phyloP scores from a whole-genome alignment of 148 eudicot genomes.

The Mesembryanthemum crystallinum region DNA sequence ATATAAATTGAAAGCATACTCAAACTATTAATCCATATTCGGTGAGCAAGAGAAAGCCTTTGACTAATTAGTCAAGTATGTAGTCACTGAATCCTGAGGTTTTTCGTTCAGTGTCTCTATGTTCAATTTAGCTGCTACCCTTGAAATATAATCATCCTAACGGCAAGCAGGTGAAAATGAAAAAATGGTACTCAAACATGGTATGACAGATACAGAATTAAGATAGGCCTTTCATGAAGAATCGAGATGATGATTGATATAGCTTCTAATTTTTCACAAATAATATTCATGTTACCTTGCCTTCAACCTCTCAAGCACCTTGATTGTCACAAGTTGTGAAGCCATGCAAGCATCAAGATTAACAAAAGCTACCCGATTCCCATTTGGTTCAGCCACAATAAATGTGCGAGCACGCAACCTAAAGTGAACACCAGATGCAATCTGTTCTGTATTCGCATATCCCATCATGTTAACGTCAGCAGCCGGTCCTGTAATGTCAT shows the following conservation, averaged over 20 bases:
- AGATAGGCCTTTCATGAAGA: not conserved
- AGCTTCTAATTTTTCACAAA: not conserved
- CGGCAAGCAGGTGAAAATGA: not conserved
- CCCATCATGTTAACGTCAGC: constrained; percentile 99
- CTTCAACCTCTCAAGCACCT: constrained; percentile 87
- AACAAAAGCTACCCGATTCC: constrained; percentile 70
- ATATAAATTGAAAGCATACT: not conserved
- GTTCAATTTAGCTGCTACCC: not conserved
- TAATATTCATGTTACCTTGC: constrained; percentile 52
- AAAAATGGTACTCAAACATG: not conserved
- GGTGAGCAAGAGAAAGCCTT: not conserved
- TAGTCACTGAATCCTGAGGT: constrained; percentile 1
- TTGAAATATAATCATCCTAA: not conserved
- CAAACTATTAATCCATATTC: not conserved
- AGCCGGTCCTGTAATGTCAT: constrained; percentile 99
- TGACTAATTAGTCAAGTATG: not conserved
- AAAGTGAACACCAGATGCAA: constrained; percentile 81
- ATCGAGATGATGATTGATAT: not conserved
- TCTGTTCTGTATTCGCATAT: constrained; percentile 75
- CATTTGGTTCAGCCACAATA: constrained; percentile 79
- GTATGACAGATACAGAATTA: no score
- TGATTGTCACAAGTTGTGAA: constrained; percentile 84
- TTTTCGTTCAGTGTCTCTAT: not conserved
- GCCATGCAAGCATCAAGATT: constrained; percentile 99
- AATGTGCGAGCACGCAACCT: constrained; percentile 89